Percentiles rank a stretch among this genome's conserved stretches.
These are phyloP conservation scores for Hibiscus trionum DNA, from an alignment of 345 rosid genomes.

Conservation along the genomic window DNA sequence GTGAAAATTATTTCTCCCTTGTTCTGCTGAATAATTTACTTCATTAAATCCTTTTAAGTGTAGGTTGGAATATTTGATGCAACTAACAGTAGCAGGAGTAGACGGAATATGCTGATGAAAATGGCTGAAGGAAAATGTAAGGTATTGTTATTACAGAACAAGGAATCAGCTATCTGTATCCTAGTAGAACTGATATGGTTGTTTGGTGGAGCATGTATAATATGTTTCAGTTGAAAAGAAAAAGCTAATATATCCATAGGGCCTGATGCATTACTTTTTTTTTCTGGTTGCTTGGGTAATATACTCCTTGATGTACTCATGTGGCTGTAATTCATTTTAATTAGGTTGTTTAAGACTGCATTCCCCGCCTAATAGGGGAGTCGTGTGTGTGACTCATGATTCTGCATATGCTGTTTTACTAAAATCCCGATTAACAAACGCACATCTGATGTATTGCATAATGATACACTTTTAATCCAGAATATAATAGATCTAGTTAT, in stretches of 20 bases:
- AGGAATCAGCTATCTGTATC: not conserved
- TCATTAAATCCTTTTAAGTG: constrained; percentile 19
- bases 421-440: not conserved
- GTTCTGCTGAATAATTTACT: constrained; percentile 13
- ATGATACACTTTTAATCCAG: not conserved
- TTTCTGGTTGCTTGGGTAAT: not conserved
- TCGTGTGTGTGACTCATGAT: not conserved
- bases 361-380: not conserved
- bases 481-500: not conserved
- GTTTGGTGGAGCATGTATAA: constrained; percentile 6
- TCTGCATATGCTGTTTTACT: not conserved
- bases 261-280: not conserved
- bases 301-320: not conserved
- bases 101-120: constrained; percentile 98
- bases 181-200: constrained; percentile 1
- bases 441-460: not conserved
- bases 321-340: not conserved
- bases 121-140: constrained; percentile 99
- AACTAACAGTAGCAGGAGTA: constrained; percentile 70
- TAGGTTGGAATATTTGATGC: constrained; percentile 99
- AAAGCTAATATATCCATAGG: not conserved
- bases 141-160: constrained; percentile 35
- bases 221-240: not conserved
- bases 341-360: not conserved
- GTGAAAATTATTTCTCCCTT: not conserved